phyloP scores from a whole-genome alignment of 306 rosid species.

The Inga laurina region DNA sequence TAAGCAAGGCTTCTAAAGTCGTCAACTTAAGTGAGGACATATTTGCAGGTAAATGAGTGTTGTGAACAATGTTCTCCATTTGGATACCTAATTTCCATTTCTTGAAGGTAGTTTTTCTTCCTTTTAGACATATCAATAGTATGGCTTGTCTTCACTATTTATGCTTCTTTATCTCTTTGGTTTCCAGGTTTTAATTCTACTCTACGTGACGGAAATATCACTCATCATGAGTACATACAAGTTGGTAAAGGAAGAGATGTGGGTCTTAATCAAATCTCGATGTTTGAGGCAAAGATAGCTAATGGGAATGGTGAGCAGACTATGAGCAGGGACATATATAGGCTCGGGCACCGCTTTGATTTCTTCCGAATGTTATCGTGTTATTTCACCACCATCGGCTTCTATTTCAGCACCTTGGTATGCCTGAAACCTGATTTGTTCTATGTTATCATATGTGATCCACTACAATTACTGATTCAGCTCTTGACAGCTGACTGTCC shows the following conservation, averaged over 20 bases:
- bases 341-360: slow-evolving; percentile 97
- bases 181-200: slow-evolving; percentile 89
- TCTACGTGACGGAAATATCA: slow-evolving; percentile 85
- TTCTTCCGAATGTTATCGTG: slow-evolving; percentile 92
- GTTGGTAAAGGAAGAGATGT: slow-evolving; percentile 99
- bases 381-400: slow-evolving; percentile 87
- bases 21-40: slow-evolving; percentile 97
- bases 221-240: slow-evolving; percentile 97
- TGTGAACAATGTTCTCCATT: neutral
- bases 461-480: slow-evolving; percentile 30
- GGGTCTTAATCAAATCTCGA: slow-evolving; percentile 96
- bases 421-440: slow-evolving; percentile 26
- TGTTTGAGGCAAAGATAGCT: slow-evolving; percentile 96
- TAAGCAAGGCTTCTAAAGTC: slow-evolving; percentile 95
- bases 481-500: slow-evolving; percentile 78
- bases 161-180: slow-evolving; percentile 13
- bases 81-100: slow-evolving; percentile 13
- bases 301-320: slow-evolving; percentile 97
- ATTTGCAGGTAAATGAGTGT: slow-evolving; percentile 82
- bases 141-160: neutral
- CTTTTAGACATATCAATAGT: neutral
- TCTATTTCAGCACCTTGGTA: slow-evolving; percentile 97
- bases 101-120: slow-evolving; percentile 3
- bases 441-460: slow-evolving; percentile 5
- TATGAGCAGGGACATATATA: slow-evolving; percentile 86